Conservation (phyloP, 1,284 basidiomycete species). For the Tausonia pullulans region DNA sequence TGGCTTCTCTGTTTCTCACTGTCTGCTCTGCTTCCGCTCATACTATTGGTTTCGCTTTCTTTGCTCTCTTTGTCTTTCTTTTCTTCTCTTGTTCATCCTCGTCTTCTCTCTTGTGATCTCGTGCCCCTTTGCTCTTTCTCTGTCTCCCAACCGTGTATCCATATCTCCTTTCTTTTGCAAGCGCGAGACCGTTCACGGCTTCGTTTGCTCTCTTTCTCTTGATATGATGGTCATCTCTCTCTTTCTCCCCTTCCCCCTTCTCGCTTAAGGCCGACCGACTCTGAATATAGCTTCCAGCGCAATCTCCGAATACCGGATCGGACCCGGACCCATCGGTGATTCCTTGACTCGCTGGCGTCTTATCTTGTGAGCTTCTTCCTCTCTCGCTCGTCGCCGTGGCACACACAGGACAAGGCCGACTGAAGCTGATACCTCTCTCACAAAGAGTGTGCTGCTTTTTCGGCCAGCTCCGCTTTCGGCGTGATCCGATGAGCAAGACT, state of each 20-base stretch:
- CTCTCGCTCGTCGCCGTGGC: too few species aligned
- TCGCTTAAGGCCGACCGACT: too few species aligned
- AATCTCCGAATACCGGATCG: too few species aligned
- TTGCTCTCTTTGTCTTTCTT: background rate
- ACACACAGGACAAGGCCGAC: too few species aligned
- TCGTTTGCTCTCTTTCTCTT: conserved; percentile 35
- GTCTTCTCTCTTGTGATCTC: conserved; percentile 31
- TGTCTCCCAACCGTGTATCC: conserved; percentile 21
- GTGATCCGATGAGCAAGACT: too few species aligned
- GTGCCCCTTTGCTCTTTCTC: conserved; percentile 23
- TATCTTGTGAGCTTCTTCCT: too few species aligned
- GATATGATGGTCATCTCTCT: background rate
- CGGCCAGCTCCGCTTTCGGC: too few species aligned
- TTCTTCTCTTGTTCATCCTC: conserved; percentile 6
- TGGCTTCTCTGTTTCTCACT: background rate
- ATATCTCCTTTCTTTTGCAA: conserved; percentile 8
- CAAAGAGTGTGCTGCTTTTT: too few species aligned
- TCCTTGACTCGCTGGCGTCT: too few species aligned
- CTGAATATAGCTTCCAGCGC: too few species aligned
- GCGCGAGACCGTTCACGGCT: conserved; percentile 59
- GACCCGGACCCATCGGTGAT: too few species aligned
- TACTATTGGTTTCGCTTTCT: background rate
- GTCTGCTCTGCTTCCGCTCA: background rate
- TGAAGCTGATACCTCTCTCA: too few species aligned
- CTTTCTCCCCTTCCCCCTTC: background rate